Evolutionary conservation across 1,284 basidiomycete genomes (phyloP).

Genomic region (Moniliella sp.): DNA sequence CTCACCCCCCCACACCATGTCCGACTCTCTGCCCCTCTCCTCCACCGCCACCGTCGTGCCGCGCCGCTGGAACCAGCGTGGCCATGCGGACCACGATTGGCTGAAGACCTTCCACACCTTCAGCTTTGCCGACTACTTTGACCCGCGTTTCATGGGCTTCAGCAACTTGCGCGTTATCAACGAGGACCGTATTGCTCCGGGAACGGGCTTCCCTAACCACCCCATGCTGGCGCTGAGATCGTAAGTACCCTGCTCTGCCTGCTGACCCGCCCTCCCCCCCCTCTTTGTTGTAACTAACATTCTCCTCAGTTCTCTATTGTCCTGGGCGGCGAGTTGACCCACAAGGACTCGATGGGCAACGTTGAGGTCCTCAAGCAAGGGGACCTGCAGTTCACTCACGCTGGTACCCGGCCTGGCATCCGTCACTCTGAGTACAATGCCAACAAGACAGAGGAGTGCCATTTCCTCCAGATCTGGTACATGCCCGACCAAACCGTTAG

Average conservation of each 20-base stretch:
- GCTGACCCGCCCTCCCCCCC: not conserved
- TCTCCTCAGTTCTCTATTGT: slow-evolving; percentile 76
- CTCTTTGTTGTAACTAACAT: not conserved
- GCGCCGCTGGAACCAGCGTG: not conserved
- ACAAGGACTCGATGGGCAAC: slow-evolving; percentile 62
- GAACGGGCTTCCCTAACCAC: slow-evolving; percentile 69
- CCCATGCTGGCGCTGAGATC: slow-evolving; percentile 41
- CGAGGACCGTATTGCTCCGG: slow-evolving; percentile 61
- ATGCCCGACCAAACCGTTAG: slow-evolving; percentile 7
- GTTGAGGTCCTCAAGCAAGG: slow-evolving; percentile 65
- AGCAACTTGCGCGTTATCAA: slow-evolving; percentile 46
- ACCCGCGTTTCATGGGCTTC: slow-evolving; percentile 39
- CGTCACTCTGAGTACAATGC: slow-evolving; percentile 51
- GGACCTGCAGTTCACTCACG: slow-evolving; percentile 69
- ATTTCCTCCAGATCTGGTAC: slow-evolving; percentile 24
- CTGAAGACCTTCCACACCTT: slow-evolving; percentile 39
- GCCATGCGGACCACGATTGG: slow-evolving; percentile 51
- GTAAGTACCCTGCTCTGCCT: not conserved
- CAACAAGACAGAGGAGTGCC: slow-evolving; percentile 37
- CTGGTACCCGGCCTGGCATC: slow-evolving; percentile 69
- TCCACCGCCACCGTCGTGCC: too few species aligned
- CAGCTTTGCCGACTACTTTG: slow-evolving; percentile 55
- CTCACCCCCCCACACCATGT: too few species aligned
- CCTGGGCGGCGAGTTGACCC: slow-evolving; percentile 51
- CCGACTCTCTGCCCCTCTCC: too few species aligned